Evolutionary conservation across 2,329 filamentous ascomycete species (phyloP), one percentile per base, ranked within the genome.

Genomic region (Monilinia fructicola): DNA sequence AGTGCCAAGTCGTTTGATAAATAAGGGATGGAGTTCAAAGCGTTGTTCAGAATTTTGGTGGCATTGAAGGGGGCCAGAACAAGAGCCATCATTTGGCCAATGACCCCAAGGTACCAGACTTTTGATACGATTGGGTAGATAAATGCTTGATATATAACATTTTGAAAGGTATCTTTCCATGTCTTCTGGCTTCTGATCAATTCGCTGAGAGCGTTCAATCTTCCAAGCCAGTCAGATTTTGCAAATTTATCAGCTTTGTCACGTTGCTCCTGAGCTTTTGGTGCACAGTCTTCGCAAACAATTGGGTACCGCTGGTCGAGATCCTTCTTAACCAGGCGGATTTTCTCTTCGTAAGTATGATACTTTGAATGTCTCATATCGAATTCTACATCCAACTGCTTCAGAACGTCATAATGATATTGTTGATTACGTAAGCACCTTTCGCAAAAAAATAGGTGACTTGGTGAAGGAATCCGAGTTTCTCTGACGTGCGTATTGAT

Each of bases 401-500:
- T 89, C 50, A 98, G 82, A 0, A 87, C 87, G 54, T 88, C 84
- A 44, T 88, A 90, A 71, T 93, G 87, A 9, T 97, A 82, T 66
- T 91, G 88, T 77, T 99, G 95, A 77, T 99, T 98, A 77, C 92
- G 92, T 62, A 93, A 80, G 74, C 95, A 99, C 65, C 84, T 90
- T 58, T 84, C 79, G 82, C 95, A 99, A 75, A 87, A 87, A 90
- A 69, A 83, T 80, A 71, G 72, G 64, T 71, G 42, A 64, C 35
- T 18, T 44, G 21, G 50, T 23, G 7, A 26, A 44, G 9, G 21
- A 42, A 40, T 70, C 64, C 1, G 44, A 50, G 67, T 80, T 71
- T 69, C 79, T 79, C 56, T 80, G 73, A 63, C 81, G 79, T 55
- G 77, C 84, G 76, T 81, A 88, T 67, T 79, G 78, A n/a, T 79